Evolutionary conservation across 2,329 filamentous ascomycete species (phyloP), one percentile per base, ranked within the genome.

Genomic region (Penicillium janthinellum): DNA sequence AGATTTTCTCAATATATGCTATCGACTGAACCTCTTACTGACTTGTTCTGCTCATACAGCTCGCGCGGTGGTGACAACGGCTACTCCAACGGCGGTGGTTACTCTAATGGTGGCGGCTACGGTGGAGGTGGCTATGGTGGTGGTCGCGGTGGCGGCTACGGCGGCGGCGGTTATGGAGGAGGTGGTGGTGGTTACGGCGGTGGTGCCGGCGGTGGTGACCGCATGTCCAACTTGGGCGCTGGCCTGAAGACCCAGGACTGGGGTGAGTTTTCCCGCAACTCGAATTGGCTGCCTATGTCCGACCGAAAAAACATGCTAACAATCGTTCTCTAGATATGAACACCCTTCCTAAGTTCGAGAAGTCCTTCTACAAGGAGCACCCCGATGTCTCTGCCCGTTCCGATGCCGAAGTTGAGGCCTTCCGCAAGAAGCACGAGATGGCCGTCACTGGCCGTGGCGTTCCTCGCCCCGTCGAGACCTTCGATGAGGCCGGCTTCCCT

Each of bases 311-410:
- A 39, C 61, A 57, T 63, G 65, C 71, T 74, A 67, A 77, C 64
- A 25, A 52, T 64, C 44, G 58, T 58, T n/a, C 60, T 52, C 20
- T 67, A 95, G 95, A 99, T 75, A 71, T 95, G 56, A 83, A 77
- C 72, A 77, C 88, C 6, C 75, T 99, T 48, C 94, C 95, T 70
- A 98, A 98, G 80, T 99, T 99, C 81, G 95, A 99, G 77, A 99
- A 99, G 82, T 93, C 91, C 8, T 99, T 99, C 82, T 99, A 99
- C 86, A 96, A 98, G 83, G 95, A 98, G 81, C 88, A 95, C 75
- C 84, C 89, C 35, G 86, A 87, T 61, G 94, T 99, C 62, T 79
- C 87, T 63, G 83, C 79, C 71, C 91, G 95, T 73, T 88, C 91
- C 12, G 77, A 86, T 44, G 86, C 86, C 58, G 94, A 98, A 64